phyloP scores from a whole-genome alignment of 345 rosid species.

The Corchorus olitorius region DNA sequence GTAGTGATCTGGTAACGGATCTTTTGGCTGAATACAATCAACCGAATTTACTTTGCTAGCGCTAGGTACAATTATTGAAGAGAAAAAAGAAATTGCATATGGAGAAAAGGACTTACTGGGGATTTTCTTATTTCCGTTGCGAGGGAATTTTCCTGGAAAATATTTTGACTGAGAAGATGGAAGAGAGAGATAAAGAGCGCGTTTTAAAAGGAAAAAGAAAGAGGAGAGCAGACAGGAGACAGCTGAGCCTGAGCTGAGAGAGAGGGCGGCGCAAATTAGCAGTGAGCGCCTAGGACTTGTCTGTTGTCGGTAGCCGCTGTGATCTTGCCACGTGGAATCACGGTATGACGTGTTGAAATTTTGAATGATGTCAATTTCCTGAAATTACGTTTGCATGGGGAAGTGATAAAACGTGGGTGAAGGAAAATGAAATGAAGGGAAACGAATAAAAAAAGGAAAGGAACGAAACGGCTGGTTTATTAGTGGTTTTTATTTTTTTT shows the following conservation, averaged over 20 bases:
- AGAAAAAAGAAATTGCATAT: neutral
- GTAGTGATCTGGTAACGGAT: slow-evolving; percentile 16
- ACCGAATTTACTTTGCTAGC: neutral
- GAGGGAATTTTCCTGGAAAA: neutral
- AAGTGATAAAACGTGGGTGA: neutral
- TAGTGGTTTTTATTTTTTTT: no score
- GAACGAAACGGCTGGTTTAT: no score
- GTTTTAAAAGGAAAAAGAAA: neutral
- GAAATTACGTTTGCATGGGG: neutral
- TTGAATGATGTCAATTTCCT: neutral
- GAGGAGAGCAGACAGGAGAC: neutral
- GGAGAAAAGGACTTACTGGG: neutral
- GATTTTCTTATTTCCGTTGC: neutral
- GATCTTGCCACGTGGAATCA: slow-evolving; percentile 42
- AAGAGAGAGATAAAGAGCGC: neutral
- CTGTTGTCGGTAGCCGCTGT: slow-evolving; percentile 62
- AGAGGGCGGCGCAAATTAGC: slow-evolving; percentile 36
- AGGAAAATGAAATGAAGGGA: no score
- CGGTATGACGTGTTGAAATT: slow-evolving; percentile 8
- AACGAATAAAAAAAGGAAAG: no score
- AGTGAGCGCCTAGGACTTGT: slow-evolving; percentile 27
- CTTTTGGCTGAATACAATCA: neutral
- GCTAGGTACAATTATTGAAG: neutral
- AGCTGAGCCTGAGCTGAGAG: neutral
- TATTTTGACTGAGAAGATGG: neutral